phyloP scores from a whole-genome alignment of 2,329 filamentous ascomycete species.

The Phialocephala subalpina region DNA sequence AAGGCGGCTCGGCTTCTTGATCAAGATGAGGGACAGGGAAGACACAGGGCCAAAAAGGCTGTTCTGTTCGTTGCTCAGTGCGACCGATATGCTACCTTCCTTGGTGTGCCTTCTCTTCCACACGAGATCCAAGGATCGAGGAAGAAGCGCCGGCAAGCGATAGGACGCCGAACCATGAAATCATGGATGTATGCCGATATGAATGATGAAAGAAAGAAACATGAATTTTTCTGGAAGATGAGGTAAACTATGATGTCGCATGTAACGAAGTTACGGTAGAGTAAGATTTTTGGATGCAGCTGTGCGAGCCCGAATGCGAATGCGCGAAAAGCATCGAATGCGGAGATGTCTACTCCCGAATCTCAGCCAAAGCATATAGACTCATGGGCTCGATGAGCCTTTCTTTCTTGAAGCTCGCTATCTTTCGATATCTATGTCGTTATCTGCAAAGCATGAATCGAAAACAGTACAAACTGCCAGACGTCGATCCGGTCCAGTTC shows the following conservation, averaged over 20 bases:
- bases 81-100: neutral
- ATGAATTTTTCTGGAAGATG: too few species aligned
- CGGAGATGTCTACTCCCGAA: neutral
- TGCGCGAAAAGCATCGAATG: too few species aligned
- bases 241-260: neutral
- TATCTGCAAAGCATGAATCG: conserved; percentile 7
- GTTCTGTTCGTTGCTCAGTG: neutral
- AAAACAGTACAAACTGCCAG: neutral
- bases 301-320: neutral
- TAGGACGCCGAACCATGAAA: neutral
- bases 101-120: neutral
- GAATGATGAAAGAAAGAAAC: neutral
- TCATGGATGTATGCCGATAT: neutral
- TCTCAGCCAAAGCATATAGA: neutral
- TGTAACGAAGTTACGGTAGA: neutral
- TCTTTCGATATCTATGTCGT: neutral
- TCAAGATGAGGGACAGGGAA: neutral
- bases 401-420: neutral
- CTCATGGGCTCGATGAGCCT: neutral
- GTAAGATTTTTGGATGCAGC: neutral
- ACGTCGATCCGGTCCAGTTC: conserved; percentile 23
- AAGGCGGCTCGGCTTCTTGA: neutral
- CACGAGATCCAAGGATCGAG: conserved; percentile 6
- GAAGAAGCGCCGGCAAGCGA: conserved; percentile 10
- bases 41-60: neutral